phyloP scores from a whole-genome alignment of 2,329 filamentous ascomycete species.

The Akanthomyces muscarius region DNA sequence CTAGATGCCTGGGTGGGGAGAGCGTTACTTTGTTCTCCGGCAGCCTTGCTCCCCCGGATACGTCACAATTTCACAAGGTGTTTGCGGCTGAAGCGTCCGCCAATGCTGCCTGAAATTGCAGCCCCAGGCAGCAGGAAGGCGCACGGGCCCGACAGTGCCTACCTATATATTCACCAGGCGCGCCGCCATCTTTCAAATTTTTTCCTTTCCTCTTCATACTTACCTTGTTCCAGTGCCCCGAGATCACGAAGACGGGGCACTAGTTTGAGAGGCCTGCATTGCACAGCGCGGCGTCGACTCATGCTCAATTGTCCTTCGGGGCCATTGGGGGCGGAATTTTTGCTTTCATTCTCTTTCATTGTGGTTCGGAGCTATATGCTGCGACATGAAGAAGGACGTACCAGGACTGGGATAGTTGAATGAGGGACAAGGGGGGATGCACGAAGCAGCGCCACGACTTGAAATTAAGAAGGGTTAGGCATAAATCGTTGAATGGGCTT shows the following conservation, averaged over 20 bases:
- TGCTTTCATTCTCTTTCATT: slow-evolving; percentile 45
- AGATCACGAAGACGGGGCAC: slow-evolving; percentile 41
- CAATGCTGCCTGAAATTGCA: slow-evolving; percentile 1
- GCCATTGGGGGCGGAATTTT: slow-evolving; percentile 50
- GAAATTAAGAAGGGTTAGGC: no score
- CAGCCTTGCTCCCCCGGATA: background rate
- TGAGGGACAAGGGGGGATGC: no score
- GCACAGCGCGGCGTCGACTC: slow-evolving; percentile 48
- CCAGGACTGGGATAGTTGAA: background rate
- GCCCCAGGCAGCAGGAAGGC: slow-evolving; percentile 19
- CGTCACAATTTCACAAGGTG: background rate
- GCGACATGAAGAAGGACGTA: slow-evolving; percentile 39
- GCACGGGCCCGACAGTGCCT: slow-evolving; percentile 24
- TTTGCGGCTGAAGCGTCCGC: slow-evolving; percentile 5
- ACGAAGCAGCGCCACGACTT: no score
- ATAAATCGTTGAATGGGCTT: no score
- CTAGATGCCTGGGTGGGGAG: background rate
- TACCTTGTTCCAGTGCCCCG: slow-evolving; percentile 43
- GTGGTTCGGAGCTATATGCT: slow-evolving; percentile 33
- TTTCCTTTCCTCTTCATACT: slow-evolving; percentile 44
- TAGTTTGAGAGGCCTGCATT: slow-evolving; percentile 48
- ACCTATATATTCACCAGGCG: slow-evolving; percentile 22
- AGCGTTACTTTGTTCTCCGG: background rate
- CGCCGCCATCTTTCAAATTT: slow-evolving; percentile 18
- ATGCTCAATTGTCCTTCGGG: slow-evolving; percentile 48